Conservation (phyloP, 176 grass and related monocot genomes). For the Carex scoparia region DNA sequence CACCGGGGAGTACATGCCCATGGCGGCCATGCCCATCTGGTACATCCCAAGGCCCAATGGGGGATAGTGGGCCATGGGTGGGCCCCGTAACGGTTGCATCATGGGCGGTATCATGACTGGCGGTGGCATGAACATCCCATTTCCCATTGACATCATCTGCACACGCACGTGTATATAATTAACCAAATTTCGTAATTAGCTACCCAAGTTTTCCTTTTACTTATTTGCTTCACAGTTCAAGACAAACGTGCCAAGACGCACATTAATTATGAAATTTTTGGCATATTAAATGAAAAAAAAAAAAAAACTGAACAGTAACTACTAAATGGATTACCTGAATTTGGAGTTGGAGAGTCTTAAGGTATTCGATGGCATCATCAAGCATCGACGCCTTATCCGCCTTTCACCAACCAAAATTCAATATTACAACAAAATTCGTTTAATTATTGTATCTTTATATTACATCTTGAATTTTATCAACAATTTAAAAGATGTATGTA, state of each 20-base stretch:
- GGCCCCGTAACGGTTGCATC: conserved; percentile 28
- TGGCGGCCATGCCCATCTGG: neutral
- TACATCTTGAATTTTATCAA: neutral
- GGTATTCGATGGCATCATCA: conserved; percentile 46
- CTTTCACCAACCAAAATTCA: conserved; percentile 15
- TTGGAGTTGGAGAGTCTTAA: conserved; percentile 40
- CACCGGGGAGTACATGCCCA: neutral
- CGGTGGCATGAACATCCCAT: conserved; percentile 22
- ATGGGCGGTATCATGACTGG: conserved; percentile 28
- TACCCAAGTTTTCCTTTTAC: neutral
- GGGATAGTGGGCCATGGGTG: conserved; percentile 26
- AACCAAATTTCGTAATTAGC: neutral
- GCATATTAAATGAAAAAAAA: neutral
- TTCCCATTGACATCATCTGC: conserved; percentile 45
- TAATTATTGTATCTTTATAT: neutral
- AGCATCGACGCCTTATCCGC: conserved; percentile 48
- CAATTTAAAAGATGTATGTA: neutral
- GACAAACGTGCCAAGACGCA: neutral
- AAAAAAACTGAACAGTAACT: neutral
- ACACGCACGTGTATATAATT: neutral
- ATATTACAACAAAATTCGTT: neutral
- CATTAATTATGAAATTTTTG: neutral
- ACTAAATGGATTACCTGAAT: conserved; percentile 25
- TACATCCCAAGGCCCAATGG: conserved; percentile 34
- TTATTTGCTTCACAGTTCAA: neutral